Percentiles rank a stretch among this genome's conserved stretches.
phyloP scores from a whole-genome alignment of 2,329 filamentous ascomycete species.

The Penicillium sp. region DNA sequence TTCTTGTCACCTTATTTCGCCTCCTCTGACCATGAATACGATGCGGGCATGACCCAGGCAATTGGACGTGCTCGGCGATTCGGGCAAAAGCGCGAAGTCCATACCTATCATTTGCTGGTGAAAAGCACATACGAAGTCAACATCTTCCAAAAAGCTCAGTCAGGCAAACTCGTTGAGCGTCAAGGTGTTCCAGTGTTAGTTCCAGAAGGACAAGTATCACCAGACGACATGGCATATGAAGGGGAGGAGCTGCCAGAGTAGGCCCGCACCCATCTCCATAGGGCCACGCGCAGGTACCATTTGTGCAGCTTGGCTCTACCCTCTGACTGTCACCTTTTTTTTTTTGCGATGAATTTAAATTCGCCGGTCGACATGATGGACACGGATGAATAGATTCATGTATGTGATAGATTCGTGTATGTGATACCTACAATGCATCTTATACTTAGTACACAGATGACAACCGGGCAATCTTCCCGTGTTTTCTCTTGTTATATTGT shows the following conservation, averaged over 20 bases:
- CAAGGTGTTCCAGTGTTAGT: slow-evolving; percentile 24
- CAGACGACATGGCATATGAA: not conserved
- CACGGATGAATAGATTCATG: too few relatives aligned
- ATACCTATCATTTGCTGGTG: slow-evolving; percentile 55
- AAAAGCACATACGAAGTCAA: slow-evolving; percentile 49
- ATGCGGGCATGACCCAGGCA: slow-evolving; percentile 61
- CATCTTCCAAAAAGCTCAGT: slow-evolving; percentile 41
- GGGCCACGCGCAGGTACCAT: not conserved
- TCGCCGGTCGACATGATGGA: not conserved
- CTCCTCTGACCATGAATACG: slow-evolving; percentile 54
- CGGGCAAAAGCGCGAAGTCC: slow-evolving; percentile 58
- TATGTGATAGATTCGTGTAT: too few relatives aligned
- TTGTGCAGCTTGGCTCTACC: too few relatives aligned
- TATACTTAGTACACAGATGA: too few relatives aligned
- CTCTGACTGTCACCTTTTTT: too few relatives aligned
- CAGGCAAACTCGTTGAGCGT: slow-evolving; percentile 31
- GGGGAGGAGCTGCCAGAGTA: not conserved
- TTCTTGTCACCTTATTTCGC: slow-evolving; percentile 60
- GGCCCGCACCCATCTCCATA: not conserved
- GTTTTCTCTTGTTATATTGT: too few relatives aligned
- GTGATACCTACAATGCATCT: too few relatives aligned
- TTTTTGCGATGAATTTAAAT: too few relatives aligned
- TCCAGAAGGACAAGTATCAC: not conserved
- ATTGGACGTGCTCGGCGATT: slow-evolving; percentile 61
- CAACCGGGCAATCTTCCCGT: too few relatives aligned